phyloP scores from a whole-genome alignment of 1,284 basidiomycete species.

The Apiotrichum gracile region DNA sequence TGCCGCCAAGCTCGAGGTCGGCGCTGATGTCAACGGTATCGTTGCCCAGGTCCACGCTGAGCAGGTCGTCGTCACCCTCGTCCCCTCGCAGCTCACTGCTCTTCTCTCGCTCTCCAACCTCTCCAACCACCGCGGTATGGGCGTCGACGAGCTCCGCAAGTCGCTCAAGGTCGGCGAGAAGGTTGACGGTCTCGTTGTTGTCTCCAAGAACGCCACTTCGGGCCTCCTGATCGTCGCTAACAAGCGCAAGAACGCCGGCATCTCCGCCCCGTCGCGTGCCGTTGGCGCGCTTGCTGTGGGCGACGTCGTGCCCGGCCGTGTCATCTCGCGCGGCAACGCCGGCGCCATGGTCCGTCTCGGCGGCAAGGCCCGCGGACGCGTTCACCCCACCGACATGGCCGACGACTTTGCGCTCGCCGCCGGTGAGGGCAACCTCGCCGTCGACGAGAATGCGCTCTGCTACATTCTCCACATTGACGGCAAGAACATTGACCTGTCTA shows the following conservation, averaged over 20 bases:
- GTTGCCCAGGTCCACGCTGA: slow-evolving; percentile 77
- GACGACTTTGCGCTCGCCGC: slow-evolving; percentile 60
- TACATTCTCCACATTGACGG: slow-evolving; percentile 64
- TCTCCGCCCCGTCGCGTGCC: slow-evolving; percentile 53
- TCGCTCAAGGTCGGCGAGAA: slow-evolving; percentile 66
- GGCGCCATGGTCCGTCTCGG: slow-evolving; percentile 72
- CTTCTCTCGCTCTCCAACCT: slow-evolving; percentile 80
- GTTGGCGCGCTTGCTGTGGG: slow-evolving; percentile 65
- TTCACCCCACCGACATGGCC: slow-evolving; percentile 72
- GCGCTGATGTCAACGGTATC: slow-evolving; percentile 63
- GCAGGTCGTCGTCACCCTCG: slow-evolving; percentile 67
- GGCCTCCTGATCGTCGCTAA: slow-evolving; percentile 76
- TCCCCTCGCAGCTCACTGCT: slow-evolving; percentile 67
- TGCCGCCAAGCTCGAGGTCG: slow-evolving; percentile 68
- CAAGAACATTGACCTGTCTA: slow-evolving; percentile 69
- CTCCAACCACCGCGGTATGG: slow-evolving; percentile 68
- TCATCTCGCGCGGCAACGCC: slow-evolving; percentile 59
- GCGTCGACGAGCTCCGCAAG: slow-evolving; percentile 64
- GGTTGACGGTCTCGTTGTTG: slow-evolving; percentile 73
- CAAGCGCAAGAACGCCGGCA: slow-evolving; percentile 53
- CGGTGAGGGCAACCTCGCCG: slow-evolving; percentile 55
- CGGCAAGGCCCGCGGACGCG: slow-evolving; percentile 61
- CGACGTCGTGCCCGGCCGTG: slow-evolving; percentile 69
- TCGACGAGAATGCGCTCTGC: slow-evolving; percentile 65
- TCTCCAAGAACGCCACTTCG: slow-evolving; percentile 83